Base-by-base conservation (phyloP, 176 grass and related monocot species). In the Oryza coarctata region DNA sequence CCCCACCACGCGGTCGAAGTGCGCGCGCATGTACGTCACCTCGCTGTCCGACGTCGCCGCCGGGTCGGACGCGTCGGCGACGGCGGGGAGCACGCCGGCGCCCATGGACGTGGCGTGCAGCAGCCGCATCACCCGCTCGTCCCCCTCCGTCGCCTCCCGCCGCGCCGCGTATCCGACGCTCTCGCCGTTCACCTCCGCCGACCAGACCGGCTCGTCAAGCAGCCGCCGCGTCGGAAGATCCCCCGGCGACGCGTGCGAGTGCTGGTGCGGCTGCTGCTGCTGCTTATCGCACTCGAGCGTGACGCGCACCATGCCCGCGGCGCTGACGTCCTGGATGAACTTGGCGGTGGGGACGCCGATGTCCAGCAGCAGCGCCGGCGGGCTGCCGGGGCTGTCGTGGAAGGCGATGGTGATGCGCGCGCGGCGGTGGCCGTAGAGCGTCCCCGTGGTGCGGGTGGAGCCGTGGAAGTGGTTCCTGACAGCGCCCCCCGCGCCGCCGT, bases 211-310 rank as follows among this genome's bases (percentile, higher is more conserved):
- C 88, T 98, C 92, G 25, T 97, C 88, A n/a, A 94, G 66, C 32
- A 94, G 85, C 26, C 39, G 73, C 49, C 77, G 10, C 38, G 63
- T 27, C 63, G 65, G 23, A 13, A 12, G 9, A 55, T 82, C 31
- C 1, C 3, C 70, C 22, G 70, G 12, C 50, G 50, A 18, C 43
- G 43, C 33, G 23, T 47, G 39, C n/a, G 40, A 8, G 28, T 87
- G 14, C 65, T 70, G 73, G 5, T 58, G 28, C 3, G 15, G 49
- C 49, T 1, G 50, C 50, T 38, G 80, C 68, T 71, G 74, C 85
- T 74, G 60, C 82, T 94, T 94, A 34, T 98, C 95, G 83, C 95
- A 94, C 91, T 98, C 95, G 60, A 98, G 95, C 33, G 90, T 88
- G 45, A 94, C 83, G 63, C 88, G 95, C 52, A 94, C 74, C 80